Evolutionary conservation across 2,329 filamentous ascomycete genomes (phyloP).

Genomic region (Diaporthe sp.): DNA sequence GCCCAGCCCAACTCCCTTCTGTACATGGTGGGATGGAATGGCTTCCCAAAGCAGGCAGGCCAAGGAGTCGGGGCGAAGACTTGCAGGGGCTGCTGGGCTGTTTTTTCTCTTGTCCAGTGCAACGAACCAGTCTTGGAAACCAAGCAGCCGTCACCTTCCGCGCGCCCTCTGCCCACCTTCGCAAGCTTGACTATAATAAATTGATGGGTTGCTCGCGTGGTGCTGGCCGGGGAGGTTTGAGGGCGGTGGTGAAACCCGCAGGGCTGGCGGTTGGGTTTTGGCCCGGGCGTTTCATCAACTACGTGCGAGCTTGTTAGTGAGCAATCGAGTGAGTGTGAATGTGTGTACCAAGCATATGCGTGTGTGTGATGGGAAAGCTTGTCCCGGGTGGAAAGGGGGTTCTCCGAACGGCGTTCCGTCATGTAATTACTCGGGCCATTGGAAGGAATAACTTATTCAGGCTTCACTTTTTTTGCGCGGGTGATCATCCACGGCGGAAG

Average conservation of each 20-base stretch:
- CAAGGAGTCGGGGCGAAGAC: background rate
- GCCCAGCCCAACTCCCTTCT: too few species aligned
- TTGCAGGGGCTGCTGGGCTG: background rate
- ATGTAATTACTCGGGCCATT: background rate
- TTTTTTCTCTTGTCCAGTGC: background rate
- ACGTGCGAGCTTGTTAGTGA: background rate
- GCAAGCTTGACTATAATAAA: slow-evolving; percentile 18
- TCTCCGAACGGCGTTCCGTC: background rate
- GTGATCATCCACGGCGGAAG: slow-evolving; percentile 5
- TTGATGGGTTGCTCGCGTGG: background rate
- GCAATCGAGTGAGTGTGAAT: background rate
- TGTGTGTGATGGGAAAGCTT: background rate
- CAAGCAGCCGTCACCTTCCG: background rate
- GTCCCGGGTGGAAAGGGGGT: background rate
- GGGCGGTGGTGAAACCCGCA: slow-evolving; percentile 14
- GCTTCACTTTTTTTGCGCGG: background rate
- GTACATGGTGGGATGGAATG: background rate
- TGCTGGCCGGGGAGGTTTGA: background rate
- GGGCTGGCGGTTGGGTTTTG: background rate
- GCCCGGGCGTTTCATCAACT: slow-evolving; percentile 15
- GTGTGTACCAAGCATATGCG: background rate
- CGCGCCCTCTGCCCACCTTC: background rate
- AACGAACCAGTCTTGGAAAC: background rate
- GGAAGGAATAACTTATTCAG: slow-evolving; percentile 1
- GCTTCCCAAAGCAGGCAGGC: background rate